A percentile compares a stretch with the other conserved stretches of the same genome.
These are phyloP conservation scores for Medicago ruthenica DNA, from an alignment of 306 rosid species.

Conservation along the genomic window DNA sequence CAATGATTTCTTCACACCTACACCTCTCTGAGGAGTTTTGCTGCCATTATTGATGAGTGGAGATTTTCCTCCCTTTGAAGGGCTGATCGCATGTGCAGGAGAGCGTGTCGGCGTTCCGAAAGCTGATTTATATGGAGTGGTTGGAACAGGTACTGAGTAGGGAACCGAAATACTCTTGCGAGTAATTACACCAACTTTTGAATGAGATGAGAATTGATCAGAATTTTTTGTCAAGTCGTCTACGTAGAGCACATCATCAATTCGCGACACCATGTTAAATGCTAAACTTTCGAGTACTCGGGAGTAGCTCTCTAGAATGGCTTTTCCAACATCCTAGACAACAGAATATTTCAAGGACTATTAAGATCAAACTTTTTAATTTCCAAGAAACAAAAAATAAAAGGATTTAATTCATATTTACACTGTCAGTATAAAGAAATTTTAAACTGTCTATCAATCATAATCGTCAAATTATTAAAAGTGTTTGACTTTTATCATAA, in stretches of 20 bases:
- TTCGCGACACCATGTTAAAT: slow-evolving; percentile 79
- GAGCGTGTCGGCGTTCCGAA: slow-evolving; percentile 72
- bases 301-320: slow-evolving; percentile 94
- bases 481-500: neutral
- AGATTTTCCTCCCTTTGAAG: slow-evolving; percentile 62
- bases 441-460: neutral
- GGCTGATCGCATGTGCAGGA: slow-evolving; percentile 63
- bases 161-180: slow-evolving; percentile 67
- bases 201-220: slow-evolving; percentile 61
- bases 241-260: slow-evolving; percentile 87
- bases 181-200: slow-evolving; percentile 73
- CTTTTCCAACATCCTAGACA: slow-evolving; percentile 86
- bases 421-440: neutral
- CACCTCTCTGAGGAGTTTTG: slow-evolving; percentile 62
- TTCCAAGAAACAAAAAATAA: neutral
- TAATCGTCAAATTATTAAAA: neutral
- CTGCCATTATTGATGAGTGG: slow-evolving; percentile 48
- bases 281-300: slow-evolving; percentile 93
- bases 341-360: slow-evolving; percentile 23
- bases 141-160: slow-evolving; percentile 59
- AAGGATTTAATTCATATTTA: neutral
- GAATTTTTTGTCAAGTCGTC: slow-evolving; percentile 82
- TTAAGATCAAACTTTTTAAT: neutral
- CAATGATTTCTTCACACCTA: slow-evolving; percentile 71
- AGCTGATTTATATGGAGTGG: slow-evolving; percentile 81